A percentile compares a stretch with the other conserved stretches of the same genome.
phyloP scores from a whole-genome alignment of 768 basidiomycete species.

The Pisolithus microcarpus region DNA sequence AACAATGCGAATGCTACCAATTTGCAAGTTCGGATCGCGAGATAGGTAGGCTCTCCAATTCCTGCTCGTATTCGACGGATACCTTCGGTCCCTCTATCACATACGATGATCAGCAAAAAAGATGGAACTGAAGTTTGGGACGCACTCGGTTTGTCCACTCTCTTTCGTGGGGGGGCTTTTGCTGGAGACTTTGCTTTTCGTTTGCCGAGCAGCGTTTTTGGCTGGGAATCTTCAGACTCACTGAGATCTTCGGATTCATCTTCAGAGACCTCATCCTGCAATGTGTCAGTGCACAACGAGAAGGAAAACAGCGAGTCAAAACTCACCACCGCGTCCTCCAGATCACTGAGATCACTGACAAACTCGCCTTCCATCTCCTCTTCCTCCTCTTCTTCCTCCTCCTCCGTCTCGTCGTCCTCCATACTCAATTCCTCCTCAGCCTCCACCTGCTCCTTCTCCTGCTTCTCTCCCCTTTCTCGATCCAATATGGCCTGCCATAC shows the following conservation, averaged over 20 bases:
- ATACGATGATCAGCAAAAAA: conserved; percentile 9
- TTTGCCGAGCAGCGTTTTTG: conserved; percentile 53
- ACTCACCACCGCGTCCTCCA: conserved; percentile 65
- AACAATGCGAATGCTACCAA: conserved; percentile 35
- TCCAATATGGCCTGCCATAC: conserved; percentile 94
- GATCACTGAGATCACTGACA: conserved; percentile 44
- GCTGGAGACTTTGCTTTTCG: conserved; percentile 49
- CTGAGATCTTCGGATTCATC: conserved; percentile 18
- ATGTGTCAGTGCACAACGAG: conserved; percentile 12
- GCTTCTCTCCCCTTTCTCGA: conserved; percentile 50
- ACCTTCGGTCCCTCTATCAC: conserved; percentile 65
- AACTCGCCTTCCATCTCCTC: conserved; percentile 50
- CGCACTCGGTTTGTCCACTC: conserved; percentile 57
- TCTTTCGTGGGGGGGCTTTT: conserved; percentile 40
- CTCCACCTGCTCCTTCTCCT: conserved; percentile 35
- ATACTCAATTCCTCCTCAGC: conserved; percentile 35
- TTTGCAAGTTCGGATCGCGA: conserved; percentile 44
- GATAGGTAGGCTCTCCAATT: conserved; percentile 63
- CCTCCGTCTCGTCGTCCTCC: conserved; percentile 50
- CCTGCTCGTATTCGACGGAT: conserved; percentile 96
- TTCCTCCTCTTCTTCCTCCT: conserved; percentile 47
- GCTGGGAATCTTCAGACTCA: conserved; percentile 6
- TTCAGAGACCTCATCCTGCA: conserved; percentile 34
- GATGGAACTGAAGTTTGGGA: conserved; percentile 7
- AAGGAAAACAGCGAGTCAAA: neutral